Evolutionary conservation across 306 rosid genomes (phyloP), one percentile per base, ranked within the genome.

Genomic region (Vigna mungo): DNA sequence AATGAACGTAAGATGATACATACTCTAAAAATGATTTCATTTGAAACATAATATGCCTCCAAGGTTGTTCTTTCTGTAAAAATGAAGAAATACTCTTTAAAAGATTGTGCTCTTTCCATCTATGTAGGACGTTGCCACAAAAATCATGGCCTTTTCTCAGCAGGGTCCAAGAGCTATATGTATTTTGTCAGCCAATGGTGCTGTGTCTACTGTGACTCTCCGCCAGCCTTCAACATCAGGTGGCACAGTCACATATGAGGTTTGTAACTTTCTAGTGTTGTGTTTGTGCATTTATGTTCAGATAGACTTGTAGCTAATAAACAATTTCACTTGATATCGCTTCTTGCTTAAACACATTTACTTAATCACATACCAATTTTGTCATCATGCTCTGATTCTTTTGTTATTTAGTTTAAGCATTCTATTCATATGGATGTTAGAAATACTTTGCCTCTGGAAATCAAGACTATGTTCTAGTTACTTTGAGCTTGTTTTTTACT

Each of bases 171-270:
- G 97, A 83, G 93, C 93, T 32, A 68, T 96, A 73, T 93, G 97
- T 72, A 39, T 96, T 79, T 81, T 96, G 89, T 88, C 99, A 55
- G 99, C 97, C 72, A 91, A 69, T 71, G 99, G 99, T 47, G 90
- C 92, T 43, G 98, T 96, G 68, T 92, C 98, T 59, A 92, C 93
- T 1, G 99, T 91, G 72, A 88, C 98, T 16, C 99, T 96, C 79
- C 87, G 91, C 21, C 99, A 93, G 80, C 91, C 99, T 83, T 88
- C 96, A 21, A 84, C 90, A 72, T 93, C 94, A 2, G 97, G 98
- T 56, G 99, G 98, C 86, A 77, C 93, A 1, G 98, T 93, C 84
- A 96, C 97, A 66, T 93, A 89, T 2, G 97, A 96, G 97, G 99
- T 91, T 55, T 44, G 80, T 20, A n/a, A 51, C 69, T 75, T 71